phyloP scores from a whole-genome alignment of 2,329 filamentous ascomycete species.

The Sporothrix brunneoviolacea region DNA sequence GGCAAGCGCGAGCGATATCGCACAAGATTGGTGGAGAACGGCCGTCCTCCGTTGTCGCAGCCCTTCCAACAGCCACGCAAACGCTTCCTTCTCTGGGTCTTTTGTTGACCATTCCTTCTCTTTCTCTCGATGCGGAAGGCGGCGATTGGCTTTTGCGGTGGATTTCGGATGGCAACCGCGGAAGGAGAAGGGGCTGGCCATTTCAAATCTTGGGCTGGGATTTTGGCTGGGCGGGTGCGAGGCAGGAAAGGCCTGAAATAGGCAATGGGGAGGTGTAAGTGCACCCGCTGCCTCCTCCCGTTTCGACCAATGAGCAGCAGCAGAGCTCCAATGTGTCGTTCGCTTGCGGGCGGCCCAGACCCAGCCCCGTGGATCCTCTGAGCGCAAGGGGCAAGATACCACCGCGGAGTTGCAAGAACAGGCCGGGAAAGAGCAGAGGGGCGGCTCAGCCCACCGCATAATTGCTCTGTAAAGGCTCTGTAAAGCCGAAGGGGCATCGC shows the following conservation, averaged over 20 bases:
- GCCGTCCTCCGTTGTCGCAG: conserved; percentile 15
- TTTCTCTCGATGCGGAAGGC: neutral
- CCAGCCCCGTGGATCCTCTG: neutral
- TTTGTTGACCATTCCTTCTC: neutral
- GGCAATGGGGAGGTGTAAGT: conserved; percentile 1
- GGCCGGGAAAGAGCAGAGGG: too few relatives aligned
- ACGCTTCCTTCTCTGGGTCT: neutral
- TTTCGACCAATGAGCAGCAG: neutral
- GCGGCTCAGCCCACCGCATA: too few relatives aligned
- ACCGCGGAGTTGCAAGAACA: too few relatives aligned
- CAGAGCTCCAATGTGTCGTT: conserved; percentile 1
- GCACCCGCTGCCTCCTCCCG: neutral
- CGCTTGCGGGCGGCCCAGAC: neutral
- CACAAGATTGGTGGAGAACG: conserved; percentile 11
- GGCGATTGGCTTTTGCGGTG: neutral
- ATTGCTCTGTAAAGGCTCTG: too few relatives aligned
- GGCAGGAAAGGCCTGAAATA: neutral
- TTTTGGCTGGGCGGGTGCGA: neutral
- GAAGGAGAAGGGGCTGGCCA: conserved; percentile 1
- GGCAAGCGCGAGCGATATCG: conserved; percentile 14
- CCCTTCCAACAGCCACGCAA: neutral
- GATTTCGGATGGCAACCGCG: neutral
- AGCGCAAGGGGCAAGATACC: too few relatives aligned
- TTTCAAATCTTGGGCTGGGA: too few relatives aligned
- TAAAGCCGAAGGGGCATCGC: too few relatives aligned